Evolutionary conservation across 1,284 basidiomycete genomes (phyloP), one percentile per base, ranked within the genome.

Genomic region (Microbotryomycetes sp.): DNA sequence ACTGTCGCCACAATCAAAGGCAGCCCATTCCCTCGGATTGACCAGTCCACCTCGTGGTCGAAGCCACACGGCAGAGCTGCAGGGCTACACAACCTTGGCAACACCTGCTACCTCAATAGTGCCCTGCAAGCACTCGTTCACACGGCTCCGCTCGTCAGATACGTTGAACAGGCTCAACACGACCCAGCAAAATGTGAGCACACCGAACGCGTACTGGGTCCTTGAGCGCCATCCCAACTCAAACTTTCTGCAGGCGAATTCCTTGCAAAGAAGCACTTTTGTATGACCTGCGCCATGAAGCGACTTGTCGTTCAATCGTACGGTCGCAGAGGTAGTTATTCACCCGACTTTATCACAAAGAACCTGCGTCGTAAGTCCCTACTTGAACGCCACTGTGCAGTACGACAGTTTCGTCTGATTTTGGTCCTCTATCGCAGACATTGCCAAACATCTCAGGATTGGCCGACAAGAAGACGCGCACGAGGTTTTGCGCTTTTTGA

Each of bases 381-480:
- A n/a, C 47, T 18, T 52, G 2, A 16, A 24, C 47, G 21, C 13
- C 13, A n/a, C 9, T 23, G n/a, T 28, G n/a, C 45, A 13, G 52
- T 3, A 7, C 23, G 51, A n/a, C 13, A 5, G 13, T 7, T 9
- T 21, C 50, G 18, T 5, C 35, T 54, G 15, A 59, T 29, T 15
- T 13, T 9, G 5, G 46, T 52, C 46, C 27, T 41, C n/a, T 41
- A 3, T 26, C 15, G 3, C 70, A 94, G 91, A 81, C 13, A 93
- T 98, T 69, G 92, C 92, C 16, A 92, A 91, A 75, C 87, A 91
- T 67, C 85, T 98, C 81, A 84, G 86, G 54, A 82, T 79, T 74
- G 91, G 90, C n/a, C 79, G 91, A 65, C 96, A 99, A 76, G 96
- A 99, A 75, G 96, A 99, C 75, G 87, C 94, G 3, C 96, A 99